These are phyloP conservation scores for Colletotrichum caudatum DNA, from an alignment of 2,329 filamentous ascomycete species.

Conservation along the genomic window DNA sequence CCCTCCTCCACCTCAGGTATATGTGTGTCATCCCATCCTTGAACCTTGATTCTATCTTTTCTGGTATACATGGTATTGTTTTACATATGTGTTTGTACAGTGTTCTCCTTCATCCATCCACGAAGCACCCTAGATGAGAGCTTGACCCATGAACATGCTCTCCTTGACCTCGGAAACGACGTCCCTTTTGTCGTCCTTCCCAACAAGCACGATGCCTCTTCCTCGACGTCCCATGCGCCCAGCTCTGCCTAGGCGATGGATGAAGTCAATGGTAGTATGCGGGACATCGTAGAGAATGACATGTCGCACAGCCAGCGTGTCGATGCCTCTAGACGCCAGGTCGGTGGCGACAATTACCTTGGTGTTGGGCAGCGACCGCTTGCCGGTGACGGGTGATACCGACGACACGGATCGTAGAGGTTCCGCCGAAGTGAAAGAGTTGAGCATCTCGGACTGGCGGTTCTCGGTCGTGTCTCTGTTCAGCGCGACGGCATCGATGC, in stretches of 20 bases:
- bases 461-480: constrained; percentile 86
- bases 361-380: constrained; percentile 75
- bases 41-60: background rate
- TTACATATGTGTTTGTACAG: constrained; percentile 34
- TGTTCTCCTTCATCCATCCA: too few species aligned
- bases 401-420: constrained; percentile 52
- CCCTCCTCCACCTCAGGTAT: constrained; percentile 30
- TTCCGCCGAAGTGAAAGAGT: constrained; percentile 74
- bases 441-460: constrained; percentile 81
- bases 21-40: constrained; percentile 11
- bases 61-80: constrained; percentile 16
- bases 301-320: constrained; percentile 89
- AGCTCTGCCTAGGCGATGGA: constrained; percentile 91
- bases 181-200: constrained; percentile 89
- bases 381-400: constrained; percentile 49
- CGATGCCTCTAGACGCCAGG: constrained; percentile 90
- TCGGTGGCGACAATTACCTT: constrained; percentile 96
- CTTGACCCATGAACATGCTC: constrained; percentile 86
- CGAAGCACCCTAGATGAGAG: constrained; percentile 69
- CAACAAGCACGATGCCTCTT: constrained; percentile 89
- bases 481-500: constrained; percentile 87
- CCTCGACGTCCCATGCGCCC: constrained; percentile 94
- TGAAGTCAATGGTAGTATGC: constrained; percentile 97
- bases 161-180: constrained; percentile 92
- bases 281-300: constrained; percentile 98